These are phyloP conservation scores for Cinnamomum micranthum DNA, from an alignment of 164 flowering plant species.

Conservation along the genomic window DNA sequence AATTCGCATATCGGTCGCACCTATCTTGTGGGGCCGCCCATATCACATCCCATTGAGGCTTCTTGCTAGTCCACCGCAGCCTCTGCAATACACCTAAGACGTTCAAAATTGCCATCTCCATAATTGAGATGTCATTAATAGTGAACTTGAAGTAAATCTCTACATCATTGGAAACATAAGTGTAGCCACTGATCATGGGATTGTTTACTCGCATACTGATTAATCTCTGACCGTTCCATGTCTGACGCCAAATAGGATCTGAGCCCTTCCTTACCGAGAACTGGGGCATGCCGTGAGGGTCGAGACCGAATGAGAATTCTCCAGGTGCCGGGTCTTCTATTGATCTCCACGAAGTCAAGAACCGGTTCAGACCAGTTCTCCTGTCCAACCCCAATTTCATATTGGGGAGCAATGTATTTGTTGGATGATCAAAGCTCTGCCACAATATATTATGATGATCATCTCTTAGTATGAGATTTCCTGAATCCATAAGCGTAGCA, in stretches of 20 bases:
- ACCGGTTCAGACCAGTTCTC: conserved; percentile 10
- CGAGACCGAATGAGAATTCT: conserved; percentile 25
- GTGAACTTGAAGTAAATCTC: conserved; percentile 36
- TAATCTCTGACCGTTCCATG: neutral
- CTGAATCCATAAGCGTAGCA: conserved; percentile 34
- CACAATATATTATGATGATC: neutral
- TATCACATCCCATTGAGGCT: neutral
- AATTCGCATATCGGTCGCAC: conserved; percentile 23
- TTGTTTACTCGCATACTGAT: too few relatives aligned
- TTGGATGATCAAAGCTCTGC: conserved; percentile 13
- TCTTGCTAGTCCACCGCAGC: conserved; percentile 15
- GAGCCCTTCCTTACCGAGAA: conserved; percentile 11
- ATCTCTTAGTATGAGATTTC: conserved; percentile 41
- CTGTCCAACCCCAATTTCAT: conserved; percentile 29
- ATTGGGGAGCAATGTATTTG: conserved; percentile 26
- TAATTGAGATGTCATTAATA: conserved; percentile 6
- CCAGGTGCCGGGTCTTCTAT: conserved; percentile 39
- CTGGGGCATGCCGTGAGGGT: conserved; percentile 35
- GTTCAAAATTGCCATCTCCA: conserved; percentile 29
- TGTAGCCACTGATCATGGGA: neutral
- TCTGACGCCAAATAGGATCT: conserved; percentile 28
- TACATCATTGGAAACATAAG: conserved; percentile 16
- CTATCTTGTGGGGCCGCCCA: conserved; percentile 17
- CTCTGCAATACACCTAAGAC: conserved; percentile 11
- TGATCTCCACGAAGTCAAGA: conserved; percentile 32